phyloP scores from a whole-genome alignment of 1,284 basidiomycete species.

The Ustilago esculenta region DNA sequence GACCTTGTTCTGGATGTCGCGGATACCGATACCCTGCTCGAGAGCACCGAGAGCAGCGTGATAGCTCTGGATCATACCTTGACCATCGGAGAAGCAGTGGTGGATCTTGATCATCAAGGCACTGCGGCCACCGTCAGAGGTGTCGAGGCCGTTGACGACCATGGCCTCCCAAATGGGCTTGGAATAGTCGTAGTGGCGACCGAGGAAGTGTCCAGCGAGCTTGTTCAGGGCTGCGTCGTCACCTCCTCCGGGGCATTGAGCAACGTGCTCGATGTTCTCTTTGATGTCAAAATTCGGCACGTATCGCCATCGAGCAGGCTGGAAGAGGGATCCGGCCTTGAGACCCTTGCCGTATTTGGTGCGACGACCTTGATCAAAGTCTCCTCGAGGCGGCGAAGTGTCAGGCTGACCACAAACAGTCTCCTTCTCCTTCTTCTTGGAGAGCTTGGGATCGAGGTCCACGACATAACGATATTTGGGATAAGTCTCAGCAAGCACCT shows the following conservation, averaged over 20 bases:
- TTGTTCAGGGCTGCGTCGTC: constrained; percentile 57
- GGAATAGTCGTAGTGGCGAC: constrained; percentile 62
- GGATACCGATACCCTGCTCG: constrained; percentile 50
- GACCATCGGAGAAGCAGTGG: constrained; percentile 65
- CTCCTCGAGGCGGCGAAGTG: constrained; percentile 18
- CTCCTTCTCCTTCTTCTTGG: constrained; percentile 40
- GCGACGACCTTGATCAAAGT: constrained; percentile 49
- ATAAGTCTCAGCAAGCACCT: constrained; percentile 60
- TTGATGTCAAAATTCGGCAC: constrained; percentile 61
- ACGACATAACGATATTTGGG: constrained; percentile 64
- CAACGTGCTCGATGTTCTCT: constrained; percentile 61
- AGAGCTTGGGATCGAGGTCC: constrained; percentile 60
- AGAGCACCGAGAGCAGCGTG: constrained; percentile 63
- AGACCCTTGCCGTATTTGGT: constrained; percentile 54
- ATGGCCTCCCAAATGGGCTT: constrained; percentile 66
- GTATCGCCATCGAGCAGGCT: constrained; percentile 62
- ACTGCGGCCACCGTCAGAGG: constrained; percentile 56
- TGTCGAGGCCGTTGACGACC: constrained; percentile 63
- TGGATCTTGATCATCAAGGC: constrained; percentile 67
- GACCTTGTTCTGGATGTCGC: constrained; percentile 59
- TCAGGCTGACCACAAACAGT: constrained; percentile 7
- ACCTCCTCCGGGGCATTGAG: constrained; percentile 38
- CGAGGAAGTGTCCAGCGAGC: constrained; percentile 61
- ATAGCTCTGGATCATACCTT: constrained; percentile 66
- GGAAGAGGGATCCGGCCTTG: constrained; percentile 56